These are phyloP conservation scores for Tetrapisispora taiwanensis DNA, from an alignment of 805 yeast species.

Conservation along the genomic window DNA sequence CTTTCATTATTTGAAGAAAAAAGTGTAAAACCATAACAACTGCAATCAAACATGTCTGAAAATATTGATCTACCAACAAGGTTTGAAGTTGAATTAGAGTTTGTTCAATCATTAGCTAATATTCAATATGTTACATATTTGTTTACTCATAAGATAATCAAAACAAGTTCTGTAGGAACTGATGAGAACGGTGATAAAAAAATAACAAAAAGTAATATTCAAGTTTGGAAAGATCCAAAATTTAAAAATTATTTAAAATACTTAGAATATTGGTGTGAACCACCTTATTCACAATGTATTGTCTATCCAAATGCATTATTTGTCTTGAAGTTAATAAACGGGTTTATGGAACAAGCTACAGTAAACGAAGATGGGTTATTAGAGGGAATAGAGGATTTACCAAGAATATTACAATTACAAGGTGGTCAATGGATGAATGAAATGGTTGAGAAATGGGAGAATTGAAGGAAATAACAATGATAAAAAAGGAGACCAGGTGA, in stretches of 20 bases:
- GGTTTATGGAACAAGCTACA: slow-evolving; percentile 21
- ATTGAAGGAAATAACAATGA: not conserved
- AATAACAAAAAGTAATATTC: slow-evolving; percentile 1
- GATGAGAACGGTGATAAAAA: not conserved
- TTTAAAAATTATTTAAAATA: slow-evolving; percentile 72
- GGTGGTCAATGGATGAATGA: slow-evolving; percentile 46
- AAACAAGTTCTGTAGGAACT: not conserved
- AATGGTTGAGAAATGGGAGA: slow-evolving; percentile 60
- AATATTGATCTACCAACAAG: slow-evolving; percentile 38
- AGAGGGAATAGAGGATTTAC: slow-evolving; percentile 42
- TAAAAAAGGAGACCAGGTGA: too few relatives aligned
- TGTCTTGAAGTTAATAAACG: slow-evolving; percentile 49
- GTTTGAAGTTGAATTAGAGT: slow-evolving; percentile 38
- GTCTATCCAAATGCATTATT: slow-evolving; percentile 82
- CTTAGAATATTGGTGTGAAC: slow-evolving; percentile 75
- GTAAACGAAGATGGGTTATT: slow-evolving; percentile 40
- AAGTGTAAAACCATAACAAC: too few relatives aligned
- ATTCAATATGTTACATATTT: slow-evolving; percentile 77
- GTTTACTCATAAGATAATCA: slow-evolving; percentile 50
- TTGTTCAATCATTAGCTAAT: slow-evolving; percentile 86
- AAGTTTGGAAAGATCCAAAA: slow-evolving; percentile 48
- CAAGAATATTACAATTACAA: slow-evolving; percentile 35
- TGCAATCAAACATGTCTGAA: not conserved
- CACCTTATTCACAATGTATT: slow-evolving; percentile 43
- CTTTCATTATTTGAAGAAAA: too few relatives aligned